Percentiles rank a stretch among this genome's conserved stretches.
Conservation (phyloP, 2,329 filamentous ascomycete species). For the Pseudogymnoascus sp. region DNA sequence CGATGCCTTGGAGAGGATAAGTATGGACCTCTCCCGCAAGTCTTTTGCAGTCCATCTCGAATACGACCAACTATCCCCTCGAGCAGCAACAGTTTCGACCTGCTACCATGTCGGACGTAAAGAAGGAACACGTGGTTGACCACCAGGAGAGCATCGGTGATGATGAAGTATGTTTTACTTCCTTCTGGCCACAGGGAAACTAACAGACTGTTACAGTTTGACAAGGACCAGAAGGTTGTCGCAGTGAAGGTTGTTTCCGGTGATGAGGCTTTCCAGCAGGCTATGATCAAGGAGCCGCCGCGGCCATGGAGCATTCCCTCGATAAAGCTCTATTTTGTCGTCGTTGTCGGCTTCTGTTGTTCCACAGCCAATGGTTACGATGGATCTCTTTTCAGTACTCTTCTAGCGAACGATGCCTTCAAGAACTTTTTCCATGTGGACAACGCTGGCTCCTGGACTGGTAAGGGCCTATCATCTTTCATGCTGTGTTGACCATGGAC, state of each 20-base stretch:
- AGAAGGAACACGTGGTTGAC: background rate
- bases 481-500: background rate
- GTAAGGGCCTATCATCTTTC: background rate
- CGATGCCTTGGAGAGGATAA: constrained; percentile 14
- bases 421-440: constrained; percentile 32
- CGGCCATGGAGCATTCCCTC: constrained; percentile 32
- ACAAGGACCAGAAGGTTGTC: constrained; percentile 5
- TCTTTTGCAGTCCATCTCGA: background rate
- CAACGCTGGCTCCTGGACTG: constrained; percentile 39
- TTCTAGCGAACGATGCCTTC: constrained; percentile 36
- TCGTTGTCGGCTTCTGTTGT: constrained; percentile 40
- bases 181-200: too few species aligned
- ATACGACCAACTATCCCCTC: background rate
- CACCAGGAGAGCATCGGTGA: background rate
- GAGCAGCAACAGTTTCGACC: background rate
- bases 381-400: constrained; percentile 41
- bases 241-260: constrained; percentile 40
- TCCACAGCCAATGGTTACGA: constrained; percentile 42
- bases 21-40: background rate
- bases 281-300: constrained; percentile 44
- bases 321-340: constrained; percentile 36
- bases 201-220: background rate
- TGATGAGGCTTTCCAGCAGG: constrained; percentile 46
- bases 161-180: background rate
- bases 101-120: constrained; percentile 1